phyloP scores from a whole-genome alignment of 257 asterid genomes.

The Voacanga thouarsii region DNA sequence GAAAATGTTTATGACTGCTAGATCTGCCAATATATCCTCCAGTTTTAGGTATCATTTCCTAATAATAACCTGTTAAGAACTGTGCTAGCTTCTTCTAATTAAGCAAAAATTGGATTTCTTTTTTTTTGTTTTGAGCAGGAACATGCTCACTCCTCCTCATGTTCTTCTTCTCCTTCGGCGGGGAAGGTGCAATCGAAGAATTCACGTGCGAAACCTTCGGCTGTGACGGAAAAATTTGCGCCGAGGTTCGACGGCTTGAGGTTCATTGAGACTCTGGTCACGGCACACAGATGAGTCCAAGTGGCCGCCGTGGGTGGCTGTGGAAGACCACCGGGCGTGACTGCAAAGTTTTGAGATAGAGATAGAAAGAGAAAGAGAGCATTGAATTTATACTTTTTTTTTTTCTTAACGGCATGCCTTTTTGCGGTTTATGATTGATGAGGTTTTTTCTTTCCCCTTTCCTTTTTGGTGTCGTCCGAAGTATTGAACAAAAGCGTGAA shows the following conservation, averaged over 20 bases:
- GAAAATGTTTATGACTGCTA: not conserved
- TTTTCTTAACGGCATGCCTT: not conserved
- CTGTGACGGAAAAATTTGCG: constrained; percentile 56
- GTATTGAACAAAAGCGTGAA: not conserved
- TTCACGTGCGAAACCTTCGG: constrained; percentile 27
- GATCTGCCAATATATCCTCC: not conserved
- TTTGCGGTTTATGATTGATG: not conserved
- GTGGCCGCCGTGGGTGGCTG: not conserved
- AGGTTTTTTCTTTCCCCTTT: not conserved
- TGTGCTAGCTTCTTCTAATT: not conserved
- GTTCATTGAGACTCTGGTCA: constrained; percentile 73
- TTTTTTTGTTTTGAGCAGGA: not conserved
- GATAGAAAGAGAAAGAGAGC: not conserved
- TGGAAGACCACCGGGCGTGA: not conserved
- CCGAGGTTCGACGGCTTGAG: constrained; percentile 76
- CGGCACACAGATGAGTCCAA: constrained; percentile 56
- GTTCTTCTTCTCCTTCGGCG: not conserved
- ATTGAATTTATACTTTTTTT: not conserved
- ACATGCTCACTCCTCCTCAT: not conserved
- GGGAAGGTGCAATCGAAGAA: constrained; percentile 10
- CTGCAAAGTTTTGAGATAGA: not conserved
- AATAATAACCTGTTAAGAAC: not conserved
- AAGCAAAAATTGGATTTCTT: not conserved
- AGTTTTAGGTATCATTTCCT: not conserved
- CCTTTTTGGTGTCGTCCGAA: not conserved